Evolutionary conservation across 139 green algal genomes (phyloP), one percentile per base, ranked within the genome.

Genomic region (Coelastrella sp.): DNA sequence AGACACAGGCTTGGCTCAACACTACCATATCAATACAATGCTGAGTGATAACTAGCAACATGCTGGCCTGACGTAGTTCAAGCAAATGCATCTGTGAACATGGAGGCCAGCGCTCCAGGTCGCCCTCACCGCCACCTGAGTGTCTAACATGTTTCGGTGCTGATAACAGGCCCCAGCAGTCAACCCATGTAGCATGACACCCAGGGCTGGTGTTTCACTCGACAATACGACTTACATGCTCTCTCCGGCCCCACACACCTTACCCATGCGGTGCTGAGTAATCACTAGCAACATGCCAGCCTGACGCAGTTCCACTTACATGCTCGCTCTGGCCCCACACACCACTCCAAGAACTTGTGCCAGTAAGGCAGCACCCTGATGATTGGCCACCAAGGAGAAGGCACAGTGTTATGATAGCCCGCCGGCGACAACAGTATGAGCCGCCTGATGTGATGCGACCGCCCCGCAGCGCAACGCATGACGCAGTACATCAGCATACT

Each of bases 401-500:
- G 65, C 16, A 88, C 23, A 10, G 16, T 66, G 22, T 92, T 17
- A 83, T 96, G 94, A 81, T 93, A 96, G 2, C 94, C 94, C 79
- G 93, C 93, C 16, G 94, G 94, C 5, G 89, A 93, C 61, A 96
- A 73, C 56, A 96, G 90, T 20, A 96, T 91, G 47, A 96, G 47
- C 71, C 93, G 77, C 19, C 68, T 85, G 19, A 96, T 56, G 60
- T 87, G 90, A 80, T 95, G 92, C n/a, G 85, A 73, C 57, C 58
- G 58, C 7, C 59, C 86, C 11, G 75, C 86, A 23, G 56, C 57
- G 7, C 19, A 14, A 14, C 87, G 78, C 87, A 91, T 92, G 3
- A 95, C 88, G 14, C 93, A 78, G 92, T 98, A 94, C 5, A 98
- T 92, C 19, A 98, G 91, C 89, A 96, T 56, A 10, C 89, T 92